Evolutionary conservation across 2,329 filamentous ascomycete genomes (phyloP), one percentile per base, ranked within the genome.

Genomic region (Gremmenia infestans): DNA sequence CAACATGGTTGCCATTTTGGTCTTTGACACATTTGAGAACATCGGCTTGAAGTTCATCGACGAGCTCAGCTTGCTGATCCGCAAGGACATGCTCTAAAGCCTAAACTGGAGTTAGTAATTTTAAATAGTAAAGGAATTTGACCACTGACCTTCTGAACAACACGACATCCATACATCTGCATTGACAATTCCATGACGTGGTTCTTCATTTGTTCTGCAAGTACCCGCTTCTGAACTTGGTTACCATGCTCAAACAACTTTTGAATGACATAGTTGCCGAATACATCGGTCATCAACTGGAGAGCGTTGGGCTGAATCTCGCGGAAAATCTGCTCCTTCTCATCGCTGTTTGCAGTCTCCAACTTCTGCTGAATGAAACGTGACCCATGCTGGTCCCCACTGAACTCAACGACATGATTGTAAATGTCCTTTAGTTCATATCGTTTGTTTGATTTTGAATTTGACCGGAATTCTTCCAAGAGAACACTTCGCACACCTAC

Each of bases 211-310:
- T 89, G 85, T 60, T 85, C 84, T 0, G 91, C 91, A 43, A 99
- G 74, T 2, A 88, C 80, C 72, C 87, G 91, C 76, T 99, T 99
- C 74, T 99, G 94, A 0, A 86, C 81, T 72, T 96, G 92, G 64
- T 91, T 95, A 40, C 94, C 93, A 70, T 97, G 91, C 70, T 97
- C 93, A 60, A 97, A 97, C 69, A 97, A 86, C 71, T 97, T 97
- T 68, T 99, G 94, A 40, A 97, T 92, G 37, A 99, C 94, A 68
- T 97, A 99, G 72, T 99, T 99, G 53, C 94, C 94, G 68, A 97
- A 99, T 0, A 97, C 87, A 70, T 97, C 94, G 47, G 87, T 93
- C 91, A 96, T 97, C 48, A 99, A 76, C 67, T 93, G 91, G 32
- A 96, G 73, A 1, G 88, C 85, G 63, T 99, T 94, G 0, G 85